A percentile compares a stretch with the other conserved stretches of the same genome.
Conservation (phyloP, 1,284 basidiomycete genomes). For the Pseudozyma hubeiensis region DNA sequence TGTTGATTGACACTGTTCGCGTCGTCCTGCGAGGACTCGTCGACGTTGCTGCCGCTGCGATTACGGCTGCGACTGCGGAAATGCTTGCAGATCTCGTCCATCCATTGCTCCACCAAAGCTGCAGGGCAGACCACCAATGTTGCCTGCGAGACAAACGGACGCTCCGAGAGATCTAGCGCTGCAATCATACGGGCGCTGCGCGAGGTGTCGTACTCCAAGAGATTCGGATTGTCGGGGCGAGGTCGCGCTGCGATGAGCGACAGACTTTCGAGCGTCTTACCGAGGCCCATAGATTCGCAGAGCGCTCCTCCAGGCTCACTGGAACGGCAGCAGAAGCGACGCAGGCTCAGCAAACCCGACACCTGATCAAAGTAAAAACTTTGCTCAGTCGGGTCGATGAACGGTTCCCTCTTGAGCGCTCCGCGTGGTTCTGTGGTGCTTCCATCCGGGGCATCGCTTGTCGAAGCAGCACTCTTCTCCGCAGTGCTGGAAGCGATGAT, state of each 20-base stretch:
- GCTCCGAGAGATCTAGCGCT: conserved; percentile 16
- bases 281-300: conserved; percentile 57
- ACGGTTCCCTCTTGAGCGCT: conserved; percentile 33
- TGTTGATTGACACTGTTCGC: conserved; percentile 6
- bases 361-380: conserved; percentile 46
- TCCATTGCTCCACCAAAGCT: conserved; percentile 54
- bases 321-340: conserved; percentile 36
- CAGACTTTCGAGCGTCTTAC: conserved; percentile 52
- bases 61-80: conserved; percentile 29
- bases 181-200: conserved; percentile 45
- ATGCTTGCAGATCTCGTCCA: conserved; percentile 53
- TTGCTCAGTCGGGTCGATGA: conserved; percentile 32
- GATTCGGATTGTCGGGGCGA: conserved; percentile 22
- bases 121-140: conserved; percentile 54
- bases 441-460: background rate
- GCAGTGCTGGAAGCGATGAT: background rate
- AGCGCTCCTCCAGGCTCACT: conserved; percentile 54
- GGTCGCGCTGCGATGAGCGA: conserved; percentile 48
- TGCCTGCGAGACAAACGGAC: conserved; percentile 41
- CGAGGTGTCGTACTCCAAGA: conserved; percentile 39
- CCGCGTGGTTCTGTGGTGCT: background rate
- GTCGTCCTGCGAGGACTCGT: background rate
- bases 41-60: conserved; percentile 24
- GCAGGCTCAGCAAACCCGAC: conserved; percentile 44
- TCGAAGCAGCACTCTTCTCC: background rate